These are phyloP conservation scores for Helicostylum pulchrum DNA, from an alignment of 192 early-diverging fungal genomes.

Conservation along the genomic window DNA sequence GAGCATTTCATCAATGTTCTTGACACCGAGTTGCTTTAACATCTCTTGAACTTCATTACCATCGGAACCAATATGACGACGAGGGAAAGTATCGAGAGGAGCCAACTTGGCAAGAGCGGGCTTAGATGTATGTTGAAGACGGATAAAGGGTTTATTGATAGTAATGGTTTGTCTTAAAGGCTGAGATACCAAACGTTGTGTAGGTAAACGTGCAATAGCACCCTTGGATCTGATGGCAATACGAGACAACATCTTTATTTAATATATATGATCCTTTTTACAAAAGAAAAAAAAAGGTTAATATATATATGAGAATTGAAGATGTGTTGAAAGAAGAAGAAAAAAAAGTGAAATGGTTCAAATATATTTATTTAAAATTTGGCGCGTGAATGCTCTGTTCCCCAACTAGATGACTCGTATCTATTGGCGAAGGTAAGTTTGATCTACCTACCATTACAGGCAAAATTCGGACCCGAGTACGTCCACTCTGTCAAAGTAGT, in stretches of 20 bases:
- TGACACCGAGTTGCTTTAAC: conserved; percentile 77
- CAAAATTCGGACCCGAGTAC: conserved; percentile 18
- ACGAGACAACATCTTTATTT: conserved; percentile 16
- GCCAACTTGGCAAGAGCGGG: conserved; percentile 37
- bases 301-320: background rate
- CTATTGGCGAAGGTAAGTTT: conserved; percentile 8
- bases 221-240: conserved; percentile 14
- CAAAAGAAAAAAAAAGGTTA: conserved; percentile 12
- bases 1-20: conserved; percentile 79
- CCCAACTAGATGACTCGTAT: conserved; percentile 6
- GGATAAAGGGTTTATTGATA: conserved; percentile 1
- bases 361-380: no score
- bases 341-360: background rate
- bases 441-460: conserved; percentile 27
- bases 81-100: conserved; percentile 69
- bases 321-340: background rate
- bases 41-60: conserved; percentile 75
- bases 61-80: conserved; percentile 86
- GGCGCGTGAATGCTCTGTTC: no score
- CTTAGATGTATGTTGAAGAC: conserved; percentile 20
- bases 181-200: background rate
- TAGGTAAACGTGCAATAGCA: conserved; percentile 13
- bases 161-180: conserved; percentile 2
- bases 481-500: conserved; percentile 31
- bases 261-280: background rate